A percentile compares a stretch with the other conserved stretches of the same genome.
phyloP scores from a whole-genome alignment of 441 rosid species.

The Jatropha podagrica region DNA sequence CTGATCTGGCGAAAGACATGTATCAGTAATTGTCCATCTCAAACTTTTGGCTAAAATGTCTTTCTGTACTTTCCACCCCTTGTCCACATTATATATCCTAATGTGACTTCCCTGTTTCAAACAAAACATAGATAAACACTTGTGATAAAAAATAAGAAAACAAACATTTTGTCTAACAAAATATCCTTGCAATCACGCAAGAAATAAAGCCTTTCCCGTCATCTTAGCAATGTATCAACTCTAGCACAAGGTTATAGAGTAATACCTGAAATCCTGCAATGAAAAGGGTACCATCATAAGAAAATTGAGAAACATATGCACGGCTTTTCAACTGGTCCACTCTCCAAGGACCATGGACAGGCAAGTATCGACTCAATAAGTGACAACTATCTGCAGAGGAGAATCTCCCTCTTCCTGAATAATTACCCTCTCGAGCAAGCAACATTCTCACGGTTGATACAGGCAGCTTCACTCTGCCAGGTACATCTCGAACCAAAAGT shows the following conservation, averaged over 20 bases:
- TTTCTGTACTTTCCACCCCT: constrained; percentile 52
- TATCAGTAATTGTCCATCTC: constrained; percentile 65
- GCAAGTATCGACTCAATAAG: constrained; percentile 61
- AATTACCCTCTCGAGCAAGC: constrained; percentile 73
- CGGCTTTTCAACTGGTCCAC: constrained; percentile 45
- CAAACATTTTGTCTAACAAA: background rate
- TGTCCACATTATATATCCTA: constrained; percentile 50
- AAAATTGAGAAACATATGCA: constrained; percentile 68
- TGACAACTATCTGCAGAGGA: constrained; percentile 71
- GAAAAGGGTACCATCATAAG: constrained; percentile 63
- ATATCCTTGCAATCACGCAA: background rate
- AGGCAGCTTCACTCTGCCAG: constrained; percentile 43
- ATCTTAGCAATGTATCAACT: too few relatives aligned
- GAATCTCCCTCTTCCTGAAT: constrained; percentile 66
- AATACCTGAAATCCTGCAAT: constrained; percentile 72
- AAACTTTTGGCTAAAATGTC: constrained; percentile 46
- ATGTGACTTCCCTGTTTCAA: constrained; percentile 49
- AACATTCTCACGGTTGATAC: constrained; percentile 70
- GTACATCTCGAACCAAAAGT: constrained; percentile 33
- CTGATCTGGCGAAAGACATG: constrained; percentile 61
- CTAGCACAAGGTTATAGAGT: too few relatives aligned
- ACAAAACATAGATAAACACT: constrained; percentile 3
- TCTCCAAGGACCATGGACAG: constrained; percentile 54
- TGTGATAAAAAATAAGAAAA: background rate
- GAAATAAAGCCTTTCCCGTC: background rate